Conservation (phyloP, 306 rosid genomes). For the Corylus americana region DNA sequence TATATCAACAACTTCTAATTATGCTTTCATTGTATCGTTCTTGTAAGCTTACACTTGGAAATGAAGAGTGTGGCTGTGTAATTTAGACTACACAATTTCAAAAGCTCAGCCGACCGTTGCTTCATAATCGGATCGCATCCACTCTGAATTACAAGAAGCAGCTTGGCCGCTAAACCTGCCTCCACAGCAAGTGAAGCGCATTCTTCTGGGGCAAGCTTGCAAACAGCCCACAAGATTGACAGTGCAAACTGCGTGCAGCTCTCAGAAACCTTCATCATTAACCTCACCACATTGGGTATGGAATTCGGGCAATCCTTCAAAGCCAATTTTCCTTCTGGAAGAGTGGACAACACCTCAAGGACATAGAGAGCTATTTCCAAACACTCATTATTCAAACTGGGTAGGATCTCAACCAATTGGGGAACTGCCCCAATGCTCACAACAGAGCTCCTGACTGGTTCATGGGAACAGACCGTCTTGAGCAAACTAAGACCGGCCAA, state of each 20-base stretch:
- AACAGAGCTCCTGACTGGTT: slow-evolving; percentile 46
- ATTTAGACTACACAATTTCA: slow-evolving; percentile 75
- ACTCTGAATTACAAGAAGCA: slow-evolving; percentile 79
- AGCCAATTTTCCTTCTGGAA: slow-evolving; percentile 66
- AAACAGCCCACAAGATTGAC: slow-evolving; percentile 73
- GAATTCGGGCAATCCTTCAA: slow-evolving; percentile 66
- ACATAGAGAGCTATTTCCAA: slow-evolving; percentile 57
- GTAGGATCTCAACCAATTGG: slow-evolving; percentile 63
- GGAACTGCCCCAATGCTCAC: slow-evolving; percentile 63
- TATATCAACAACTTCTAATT: slow-evolving; percentile 35
- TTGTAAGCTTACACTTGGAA: slow-evolving; percentile 82
- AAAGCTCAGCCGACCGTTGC: slow-evolving; percentile 68
- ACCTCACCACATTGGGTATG: slow-evolving; percentile 56
- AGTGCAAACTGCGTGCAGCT: slow-evolving; percentile 64
- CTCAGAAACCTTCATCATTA: slow-evolving; percentile 82
- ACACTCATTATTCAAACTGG: slow-evolving; percentile 49
- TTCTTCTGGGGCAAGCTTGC: slow-evolving; percentile 71
- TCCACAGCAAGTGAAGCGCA: slow-evolving; percentile 70
- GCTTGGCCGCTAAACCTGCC: slow-evolving; percentile 79
- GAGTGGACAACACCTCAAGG: slow-evolving; percentile 56
- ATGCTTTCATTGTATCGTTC: slow-evolving; percentile 63
- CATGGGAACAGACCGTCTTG: slow-evolving; percentile 45
- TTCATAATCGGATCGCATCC: slow-evolving; percentile 72
- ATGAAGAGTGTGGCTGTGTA: slow-evolving; percentile 64
- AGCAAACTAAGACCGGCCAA: slow-evolving; percentile 58